Base-by-base conservation (phyloP, 2,329 filamentous ascomycete genomes). In the Colletotrichum costaricense region DNA sequence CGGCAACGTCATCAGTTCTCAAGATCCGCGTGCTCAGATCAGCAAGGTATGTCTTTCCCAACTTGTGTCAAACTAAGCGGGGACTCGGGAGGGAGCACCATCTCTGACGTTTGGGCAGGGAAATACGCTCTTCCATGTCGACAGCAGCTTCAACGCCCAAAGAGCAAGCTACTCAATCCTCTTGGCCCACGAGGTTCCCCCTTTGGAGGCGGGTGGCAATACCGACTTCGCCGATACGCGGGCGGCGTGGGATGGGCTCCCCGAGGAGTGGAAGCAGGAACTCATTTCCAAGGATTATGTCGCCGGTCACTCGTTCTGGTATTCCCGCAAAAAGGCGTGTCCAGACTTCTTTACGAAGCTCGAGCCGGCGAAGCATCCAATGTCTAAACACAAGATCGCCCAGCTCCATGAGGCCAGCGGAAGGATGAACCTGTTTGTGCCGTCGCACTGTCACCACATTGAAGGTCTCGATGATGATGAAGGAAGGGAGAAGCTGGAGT, bases 161-260 rank as follows among this genome's bases (percentile, higher is more conserved):
- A 84, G 89, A 28, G 86, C 88, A 0, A 84, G 83, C 2, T 88
- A 86, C 79, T 89, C 86, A 8, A 81, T 90, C 12, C 82, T 90
- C 0, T 82, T 84, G 5, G 88, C 88, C 4, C 84, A 85, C 33
- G 79, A 82, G 69, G 82, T 90, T 8, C 88, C 88, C 0, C 88
- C 88, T 0, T 58, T 78, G 0, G 82, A 82, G 1, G 82, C 80
- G 0, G 88, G 88, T 24, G 88, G 88, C 26, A 83, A 86, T 60
- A 90, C 88, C 2, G 85, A 86, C 22, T 90, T 88, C 74, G 86
- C 86, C 5, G 88, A 91, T 77, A 85, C 86, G 7, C 81, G 88
- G 5, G 83, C 86, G 0, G 88, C 88, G 2, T 89, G 82, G 67
- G 84, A 85, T 16, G 84, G 86, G 14, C 81, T 90, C 0, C 82